phyloP scores from a whole-genome alignment of 805 yeast species.

The Candida silvicultrix region DNA sequence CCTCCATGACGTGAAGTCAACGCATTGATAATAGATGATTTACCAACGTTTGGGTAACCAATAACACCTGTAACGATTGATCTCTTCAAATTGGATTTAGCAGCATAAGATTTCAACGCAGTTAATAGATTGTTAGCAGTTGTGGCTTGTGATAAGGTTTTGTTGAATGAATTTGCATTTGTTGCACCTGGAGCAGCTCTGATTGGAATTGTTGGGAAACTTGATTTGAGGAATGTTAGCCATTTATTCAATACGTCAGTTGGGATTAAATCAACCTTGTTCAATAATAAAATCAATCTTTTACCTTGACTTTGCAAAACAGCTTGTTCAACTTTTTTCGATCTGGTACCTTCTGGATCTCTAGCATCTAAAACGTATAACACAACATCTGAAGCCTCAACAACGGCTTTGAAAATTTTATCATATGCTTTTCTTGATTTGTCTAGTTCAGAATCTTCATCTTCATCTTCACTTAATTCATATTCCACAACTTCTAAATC shows the following conservation, averaged over 20 bases:
- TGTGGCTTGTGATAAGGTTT: conserved; percentile 59
- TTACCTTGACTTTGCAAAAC: conserved; percentile 76
- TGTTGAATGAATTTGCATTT: conserved; percentile 62
- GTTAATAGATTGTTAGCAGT: conserved; percentile 73
- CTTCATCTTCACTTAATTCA: conserved; percentile 39
- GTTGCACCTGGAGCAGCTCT: conserved; percentile 74
- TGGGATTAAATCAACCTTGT: conserved; percentile 92
- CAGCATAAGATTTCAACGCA: conserved; percentile 80
- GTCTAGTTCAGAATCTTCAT: conserved; percentile 46
- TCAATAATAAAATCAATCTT: conserved; percentile 77
- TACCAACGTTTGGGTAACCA: conserved; percentile 97
- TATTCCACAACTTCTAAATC: conserved; percentile 45
- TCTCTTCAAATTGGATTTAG: conserved; percentile 78
- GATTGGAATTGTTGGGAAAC: conserved; percentile 90
- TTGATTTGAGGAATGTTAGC: conserved; percentile 69
- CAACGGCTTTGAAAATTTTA: conserved; percentile 87
- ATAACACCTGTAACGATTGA: conserved; percentile 91
- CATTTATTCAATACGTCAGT: conserved; percentile 77
- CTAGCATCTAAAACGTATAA: conserved; percentile 95
- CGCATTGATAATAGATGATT: conserved; percentile 90
- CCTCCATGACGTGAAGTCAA: conserved; percentile 76
- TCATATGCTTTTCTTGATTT: conserved; percentile 88
- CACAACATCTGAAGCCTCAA: conserved; percentile 86
- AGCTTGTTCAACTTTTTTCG: conserved; percentile 85
- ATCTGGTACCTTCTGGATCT: conserved; percentile 93